A percentile compares a stretch with the other conserved stretches of the same genome.
These are phyloP conservation scores for Sutorius australiensis DNA, from an alignment of 768 basidiomycete species.

Conservation along the genomic window DNA sequence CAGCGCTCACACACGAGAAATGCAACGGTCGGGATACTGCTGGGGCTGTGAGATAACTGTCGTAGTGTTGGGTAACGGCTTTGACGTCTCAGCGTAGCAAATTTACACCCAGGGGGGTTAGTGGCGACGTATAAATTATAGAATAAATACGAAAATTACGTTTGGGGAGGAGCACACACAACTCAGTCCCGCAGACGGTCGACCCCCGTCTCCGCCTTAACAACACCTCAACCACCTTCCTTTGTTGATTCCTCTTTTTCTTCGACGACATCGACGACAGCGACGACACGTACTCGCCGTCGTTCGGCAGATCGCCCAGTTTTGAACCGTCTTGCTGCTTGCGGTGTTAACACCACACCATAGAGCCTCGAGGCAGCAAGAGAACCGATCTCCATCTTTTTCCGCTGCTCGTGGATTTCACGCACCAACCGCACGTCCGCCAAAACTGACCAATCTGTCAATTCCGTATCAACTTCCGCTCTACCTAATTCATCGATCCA, in stretches of 20 bases:
- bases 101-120: background rate
- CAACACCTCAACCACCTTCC: constrained; percentile 15
- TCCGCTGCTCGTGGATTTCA: constrained; percentile 33
- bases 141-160: constrained; percentile 9
- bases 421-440: constrained; percentile 34
- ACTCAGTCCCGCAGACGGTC: background rate
- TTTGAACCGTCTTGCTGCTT: constrained; percentile 20
- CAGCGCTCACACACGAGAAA: constrained; percentile 10
- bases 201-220: constrained; percentile 22
- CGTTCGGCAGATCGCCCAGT: constrained; percentile 8
- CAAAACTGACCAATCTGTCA: constrained; percentile 28
- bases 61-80: constrained; percentile 1
- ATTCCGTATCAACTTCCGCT: constrained; percentile 26
- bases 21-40: background rate
- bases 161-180: background rate
- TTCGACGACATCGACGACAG: constrained; percentile 8
- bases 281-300: background rate
- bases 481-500: constrained; percentile 31
- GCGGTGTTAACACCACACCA: constrained; percentile 12
- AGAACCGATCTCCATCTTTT: constrained; percentile 27
- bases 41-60: background rate
- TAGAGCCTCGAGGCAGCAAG: constrained; percentile 31
- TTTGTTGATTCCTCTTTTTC: constrained; percentile 8
- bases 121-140: background rate
- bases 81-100: constrained; percentile 9